These are phyloP conservation scores for Prunus mira DNA, from an alignment of 306 rosid species.

Conservation along the genomic window DNA sequence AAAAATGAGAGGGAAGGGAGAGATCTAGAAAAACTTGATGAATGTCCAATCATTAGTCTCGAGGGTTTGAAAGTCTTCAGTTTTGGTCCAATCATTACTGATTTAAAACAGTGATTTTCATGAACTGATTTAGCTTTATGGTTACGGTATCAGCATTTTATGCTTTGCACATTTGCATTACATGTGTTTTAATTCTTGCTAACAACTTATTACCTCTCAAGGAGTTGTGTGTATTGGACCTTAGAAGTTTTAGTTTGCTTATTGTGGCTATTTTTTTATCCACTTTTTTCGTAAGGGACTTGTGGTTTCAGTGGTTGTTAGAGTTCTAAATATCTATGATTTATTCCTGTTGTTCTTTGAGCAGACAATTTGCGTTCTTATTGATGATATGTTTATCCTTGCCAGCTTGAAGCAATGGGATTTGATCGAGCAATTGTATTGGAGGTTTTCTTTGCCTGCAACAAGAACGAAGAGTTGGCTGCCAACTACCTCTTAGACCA, in stretches of 20 bases:
- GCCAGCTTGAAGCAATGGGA: constrained; percentile 93
- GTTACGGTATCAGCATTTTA: background rate
- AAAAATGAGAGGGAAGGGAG: background rate
- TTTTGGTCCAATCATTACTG: background rate
- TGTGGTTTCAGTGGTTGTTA: background rate
- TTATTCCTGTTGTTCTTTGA: background rate
- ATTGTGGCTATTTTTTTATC: background rate
- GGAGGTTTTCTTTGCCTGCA: constrained; percentile 88
- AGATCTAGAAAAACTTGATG: background rate
- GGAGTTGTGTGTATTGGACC: background rate
- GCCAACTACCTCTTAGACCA: constrained; percentile 95
- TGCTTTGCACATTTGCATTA: too few species aligned
- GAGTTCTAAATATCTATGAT: background rate
- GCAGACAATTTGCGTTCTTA: background rate
- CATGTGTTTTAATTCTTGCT: background rate
- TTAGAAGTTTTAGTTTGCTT: background rate
- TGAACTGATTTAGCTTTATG: background rate
- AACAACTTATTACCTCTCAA: background rate
- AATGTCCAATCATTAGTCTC: background rate
- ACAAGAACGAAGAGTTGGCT: constrained; percentile 90
- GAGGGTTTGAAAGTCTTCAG: background rate
- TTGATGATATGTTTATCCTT: background rate
- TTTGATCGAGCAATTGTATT: constrained; percentile 74
- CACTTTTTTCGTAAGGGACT: background rate
- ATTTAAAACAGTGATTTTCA: background rate